A percentile compares a stretch with the other conserved stretches of the same genome.
Evolutionary conservation across 805 yeast genomes (phyloP).

Genomic region (Yarrowia bubula): DNA sequence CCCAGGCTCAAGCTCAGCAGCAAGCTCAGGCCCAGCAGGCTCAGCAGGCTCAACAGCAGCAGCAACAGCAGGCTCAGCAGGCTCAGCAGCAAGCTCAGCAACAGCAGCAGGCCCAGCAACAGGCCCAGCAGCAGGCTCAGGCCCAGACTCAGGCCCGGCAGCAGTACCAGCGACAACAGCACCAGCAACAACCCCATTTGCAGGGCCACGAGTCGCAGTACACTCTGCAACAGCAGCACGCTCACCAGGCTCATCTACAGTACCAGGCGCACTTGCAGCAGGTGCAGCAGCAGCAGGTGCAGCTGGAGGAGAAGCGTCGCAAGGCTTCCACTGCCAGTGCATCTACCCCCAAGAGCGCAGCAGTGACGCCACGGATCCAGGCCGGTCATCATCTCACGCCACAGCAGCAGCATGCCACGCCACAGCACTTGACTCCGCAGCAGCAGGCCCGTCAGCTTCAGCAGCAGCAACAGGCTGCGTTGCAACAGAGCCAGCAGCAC

Average conservation of each 20-base stretch:
- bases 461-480: conserved; percentile 16
- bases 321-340: not conserved
- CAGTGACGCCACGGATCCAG: not conserved
- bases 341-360: not conserved
- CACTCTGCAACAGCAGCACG: conserved; percentile 6
- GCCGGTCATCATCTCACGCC: not conserved
- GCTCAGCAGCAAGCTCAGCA: not conserved
- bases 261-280: conserved; percentile 19
- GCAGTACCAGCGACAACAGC: conserved; percentile 28
- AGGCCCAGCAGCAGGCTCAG: not conserved
- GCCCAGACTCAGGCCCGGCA: not conserved
- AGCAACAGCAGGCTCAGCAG: not conserved
- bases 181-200: conserved; percentile 22
- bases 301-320: conserved; percentile 15
- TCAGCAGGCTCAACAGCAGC: conserved; percentile 20
- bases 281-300: conserved; percentile 17
- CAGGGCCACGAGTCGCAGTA: conserved; percentile 15
- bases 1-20: not conserved
- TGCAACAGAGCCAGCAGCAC: conserved; percentile 7
- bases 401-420: conserved; percentile 14
- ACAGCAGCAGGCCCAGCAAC: not conserved
- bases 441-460: conserved; percentile 4
- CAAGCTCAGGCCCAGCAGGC: not conserved
- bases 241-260: conserved; percentile 26
- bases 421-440: conserved; percentile 14